Evolutionary conservation across 1,284 basidiomycete genomes (phyloP), one percentile per base, ranked within the genome.

Genomic region (Cutaneotrichosporon cutaneum): DNA sequence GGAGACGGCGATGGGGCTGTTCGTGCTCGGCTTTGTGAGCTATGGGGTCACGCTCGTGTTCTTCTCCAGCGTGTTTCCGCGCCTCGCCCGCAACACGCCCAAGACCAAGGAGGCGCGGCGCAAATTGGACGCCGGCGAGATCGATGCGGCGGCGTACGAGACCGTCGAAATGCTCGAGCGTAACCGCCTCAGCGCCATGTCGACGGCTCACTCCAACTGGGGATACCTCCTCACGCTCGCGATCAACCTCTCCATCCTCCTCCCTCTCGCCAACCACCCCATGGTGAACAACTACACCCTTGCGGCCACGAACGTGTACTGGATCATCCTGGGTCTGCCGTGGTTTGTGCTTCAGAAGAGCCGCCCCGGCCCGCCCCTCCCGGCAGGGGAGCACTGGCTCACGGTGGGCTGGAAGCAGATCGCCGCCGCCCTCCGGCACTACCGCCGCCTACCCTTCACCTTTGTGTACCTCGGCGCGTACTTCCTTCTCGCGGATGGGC

Each of bases 331-430:
- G 10, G 90, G 89, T 27, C 86, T 90, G 56, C 92, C 87, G 86
- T 92, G 87, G 90, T 92, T 90, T 72, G 84, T 90, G 59, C 88
- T 86, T 74, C 89, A 90, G 72, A 83, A 88, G 69, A 87, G 85
- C 14, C 85, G 89, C 7, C 86, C 87, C 0, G 89, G 89, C 0
- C 89, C 90, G 45, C 73, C 84, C 16, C 77, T 92, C 21, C 89
- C 89, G 0, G 85, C 87, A 71, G 87, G 87, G 58, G 84, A 89
- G 69, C 82, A 78, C 65, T 90, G 89, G 70, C 60, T 90, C 30
- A 89, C 88, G 0, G 82, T 91, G 48, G 89, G 90, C 16, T 91
- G 89, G 89, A 90, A 88, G 70, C 89, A 90, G 86, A 89, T 90
- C 61, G 89, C 85, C 86, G 75, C 82, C 22, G 88, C 89, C 0